Evolutionary conservation across 257 asterid species (phyloP).

Genomic region (Prunella vulgaris): DNA sequence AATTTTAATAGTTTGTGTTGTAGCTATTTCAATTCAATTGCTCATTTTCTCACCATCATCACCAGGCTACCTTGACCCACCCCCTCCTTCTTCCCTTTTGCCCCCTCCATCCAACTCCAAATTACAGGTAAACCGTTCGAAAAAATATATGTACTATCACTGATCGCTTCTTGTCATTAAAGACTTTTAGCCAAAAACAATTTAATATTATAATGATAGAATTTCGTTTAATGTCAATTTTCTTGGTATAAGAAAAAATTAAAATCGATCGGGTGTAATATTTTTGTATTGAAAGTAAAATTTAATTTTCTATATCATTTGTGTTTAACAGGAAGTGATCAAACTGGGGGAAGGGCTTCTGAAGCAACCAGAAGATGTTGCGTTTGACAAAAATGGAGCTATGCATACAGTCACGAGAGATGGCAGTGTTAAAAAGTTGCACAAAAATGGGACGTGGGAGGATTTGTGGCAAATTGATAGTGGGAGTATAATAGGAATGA

Average conservation of each 20-base stretch:
- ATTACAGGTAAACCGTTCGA: constrained; percentile 42
- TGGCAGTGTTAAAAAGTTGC: constrained; percentile 56
- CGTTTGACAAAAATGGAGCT: constrained; percentile 41
- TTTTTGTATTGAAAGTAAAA: no score
- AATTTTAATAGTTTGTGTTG: constrained; percentile 27
- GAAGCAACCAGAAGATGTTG: constrained; percentile 50
- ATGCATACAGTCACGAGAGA: constrained; percentile 61
- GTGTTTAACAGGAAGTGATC: constrained; percentile 35
- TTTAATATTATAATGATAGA: no score
- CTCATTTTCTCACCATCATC: constrained; percentile 36
- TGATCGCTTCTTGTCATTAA: no score
- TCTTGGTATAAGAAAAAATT: no score
- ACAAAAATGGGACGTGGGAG: constrained; percentile 58
- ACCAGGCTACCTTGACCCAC: constrained; percentile 30
- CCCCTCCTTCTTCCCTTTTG: constrained; percentile 23
- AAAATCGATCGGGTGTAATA: no score
- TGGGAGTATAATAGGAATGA: constrained; percentile 36
- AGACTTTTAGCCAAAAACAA: no score
- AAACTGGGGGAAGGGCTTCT: constrained; percentile 66
- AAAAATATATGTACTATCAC: no score
- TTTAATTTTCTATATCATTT: background rate
- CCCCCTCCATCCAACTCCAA: constrained; percentile 36
- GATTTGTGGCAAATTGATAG: constrained; percentile 37
- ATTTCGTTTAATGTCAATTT: no score
- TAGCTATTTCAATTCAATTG: constrained; percentile 37